Evolutionary conservation across 495 filamentous ascomycete genomes (phyloP), one percentile per base, ranked within the genome.

Genomic region (Xylaria flabelliformis): DNA sequence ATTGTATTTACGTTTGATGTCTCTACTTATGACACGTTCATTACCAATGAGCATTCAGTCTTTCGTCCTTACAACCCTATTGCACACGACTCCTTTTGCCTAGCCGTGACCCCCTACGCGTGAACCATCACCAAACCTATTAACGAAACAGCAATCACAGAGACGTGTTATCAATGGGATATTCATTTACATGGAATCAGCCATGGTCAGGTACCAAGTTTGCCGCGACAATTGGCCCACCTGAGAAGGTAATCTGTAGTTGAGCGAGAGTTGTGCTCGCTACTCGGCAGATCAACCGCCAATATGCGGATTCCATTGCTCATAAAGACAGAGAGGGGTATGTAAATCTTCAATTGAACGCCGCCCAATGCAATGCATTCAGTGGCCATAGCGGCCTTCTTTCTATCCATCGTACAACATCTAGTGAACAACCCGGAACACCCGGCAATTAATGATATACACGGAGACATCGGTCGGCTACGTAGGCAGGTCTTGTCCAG

Each of bases 351-450:
- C 17, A 39, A 26, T 55, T 68, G 21, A 68, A 73, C 71, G 71
- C 71, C 71, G 48, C 64, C 70, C 71, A 73, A 73, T 73, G 71
- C 71, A 73, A 69, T 68, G n/a, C 53, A 59, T 29, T 48, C 62
- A 59, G 44, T 53, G 59, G 53, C 70, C 44, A 48, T n/a, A 15
- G 53, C 29, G 63, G 61, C 56, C 70, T 8, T 62, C 72, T 61
- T 70, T 76, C 77, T 72, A 53, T 66, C 63, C 48, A 66, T 72
- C 70, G 36, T 72, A 72, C 70, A 72, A 46, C 19, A 29, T 21
- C 46, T 17, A 2, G 36, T 46, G 34, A 44, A 44, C 59, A 24
- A 26, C 56, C 48, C 59, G 59, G 59, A 64, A 29, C 69, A 36
- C 48, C 12, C 51, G 62, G 63, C 26, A 50, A 67, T 46, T 29